Conservation (phyloP, 768 basidiomycete species). For the Postia placenta region DNA sequence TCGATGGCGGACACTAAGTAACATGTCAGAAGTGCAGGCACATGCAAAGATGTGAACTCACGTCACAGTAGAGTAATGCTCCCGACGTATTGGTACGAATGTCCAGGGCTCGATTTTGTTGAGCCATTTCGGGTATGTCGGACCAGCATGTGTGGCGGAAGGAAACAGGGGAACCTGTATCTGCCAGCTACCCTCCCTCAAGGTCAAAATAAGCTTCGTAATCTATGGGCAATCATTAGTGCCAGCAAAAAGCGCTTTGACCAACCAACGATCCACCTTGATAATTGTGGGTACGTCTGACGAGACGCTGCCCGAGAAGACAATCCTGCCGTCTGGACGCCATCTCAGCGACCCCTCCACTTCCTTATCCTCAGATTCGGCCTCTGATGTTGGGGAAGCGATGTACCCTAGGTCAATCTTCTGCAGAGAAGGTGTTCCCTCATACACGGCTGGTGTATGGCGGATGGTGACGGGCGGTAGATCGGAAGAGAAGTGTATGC, state of each 20-base stretch:
- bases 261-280: slow-evolving; percentile 35
- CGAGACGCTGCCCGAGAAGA: slow-evolving; percentile 56
- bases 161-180: slow-evolving; percentile 50
- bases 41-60: slow-evolving; percentile 26
- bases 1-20: slow-evolving; percentile 52
- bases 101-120: slow-evolving; percentile 44
- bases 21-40: neutral
- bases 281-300: slow-evolving; percentile 45
- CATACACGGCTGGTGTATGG: slow-evolving; percentile 26
- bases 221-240: slow-evolving; percentile 14
- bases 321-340: slow-evolving; percentile 43
- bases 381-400: slow-evolving; percentile 4
- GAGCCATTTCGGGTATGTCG: slow-evolving; percentile 44
- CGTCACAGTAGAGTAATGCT: slow-evolving; percentile 40
- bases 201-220: slow-evolving; percentile 43
- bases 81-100: slow-evolving; percentile 47
- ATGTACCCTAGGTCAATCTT: slow-evolving; percentile 42
- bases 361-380: slow-evolving; percentile 16
- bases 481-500: slow-evolving; percentile 51
- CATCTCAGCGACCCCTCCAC: slow-evolving; percentile 48
- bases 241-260: neutral
- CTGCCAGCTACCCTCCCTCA: slow-evolving; percentile 61
- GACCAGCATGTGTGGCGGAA: slow-evolving; percentile 28
- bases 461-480: slow-evolving; percentile 45
- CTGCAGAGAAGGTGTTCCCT: slow-evolving; percentile 23